Base-by-base conservation (phyloP, 768 basidiomycete species). In the Pulveroboletus ravenelii region DNA sequence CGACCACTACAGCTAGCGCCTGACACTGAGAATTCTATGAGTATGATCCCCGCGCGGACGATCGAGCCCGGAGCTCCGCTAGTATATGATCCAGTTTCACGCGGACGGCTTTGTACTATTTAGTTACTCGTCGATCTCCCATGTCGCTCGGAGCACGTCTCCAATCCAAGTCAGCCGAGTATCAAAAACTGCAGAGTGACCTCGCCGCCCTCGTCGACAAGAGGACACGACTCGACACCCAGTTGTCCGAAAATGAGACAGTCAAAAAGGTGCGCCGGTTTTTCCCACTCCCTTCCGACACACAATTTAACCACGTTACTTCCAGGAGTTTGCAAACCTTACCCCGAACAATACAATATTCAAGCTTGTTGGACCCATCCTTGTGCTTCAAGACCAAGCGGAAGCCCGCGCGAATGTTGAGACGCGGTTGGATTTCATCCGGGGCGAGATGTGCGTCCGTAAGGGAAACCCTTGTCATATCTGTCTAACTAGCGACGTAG, bases 331-430 rank as follows among this genome's bases (percentile, higher is more conserved):
- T 63, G 72, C 75, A 15, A 72, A 76, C 27, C 68, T 97, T 48
- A 85, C 84, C 38, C 72, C 83, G 5, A 78, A 83, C 52, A 95
- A 93, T 63, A 78, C 76, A 14, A 80, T 98, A 7, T 98, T 84
- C 76, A 98, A 97, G 73, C 80, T 89, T 29, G 79, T 95, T 35
- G 95, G 95, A 1, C 91, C 93, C 1, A 87, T 94, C 6, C 79
- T 97, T 25, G 84, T 97, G 9, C 81, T 86, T 59, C 94, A 97
- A 70, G 93, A 96, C 57, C 84, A 86, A 61, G 70, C 70, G 6
- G 95, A 96, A 57, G 95, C 93, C 30, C 88, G 87, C 66, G 73
- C 70, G 56, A 96, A 91, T 62, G 89, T 98, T 20, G 83, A 92
- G 59, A 95, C 88, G 42, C 84, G 95, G 9, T 71, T 98, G 31